These are phyloP conservation scores for Epichloe bromicola DNA, from an alignment of 2,329 filamentous ascomycete genomes.

Conservation along the genomic window DNA sequence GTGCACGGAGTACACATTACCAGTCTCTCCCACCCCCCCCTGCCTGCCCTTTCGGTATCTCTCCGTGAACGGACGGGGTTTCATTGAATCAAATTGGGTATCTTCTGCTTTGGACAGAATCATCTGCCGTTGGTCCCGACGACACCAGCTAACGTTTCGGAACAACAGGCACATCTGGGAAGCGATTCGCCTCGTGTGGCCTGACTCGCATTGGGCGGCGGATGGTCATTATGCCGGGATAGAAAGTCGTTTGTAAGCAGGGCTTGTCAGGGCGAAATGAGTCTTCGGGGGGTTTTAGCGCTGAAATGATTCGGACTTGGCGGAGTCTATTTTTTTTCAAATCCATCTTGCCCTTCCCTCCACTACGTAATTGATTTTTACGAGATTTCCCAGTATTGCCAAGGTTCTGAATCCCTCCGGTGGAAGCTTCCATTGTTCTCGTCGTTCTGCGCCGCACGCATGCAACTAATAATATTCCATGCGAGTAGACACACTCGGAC, in stretches of 20 bases:
- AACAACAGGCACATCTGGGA: constrained; percentile 75
- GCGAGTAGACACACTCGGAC: no score
- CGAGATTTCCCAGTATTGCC: no score
- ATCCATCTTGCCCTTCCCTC: neutral
- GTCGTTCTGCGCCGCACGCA: neutral
- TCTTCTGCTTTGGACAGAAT: neutral
- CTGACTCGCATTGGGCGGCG: constrained; percentile 72
- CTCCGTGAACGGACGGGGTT: neutral
- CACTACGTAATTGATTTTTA: no score
- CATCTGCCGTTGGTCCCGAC: neutral
- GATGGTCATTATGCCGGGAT: constrained; percentile 54
- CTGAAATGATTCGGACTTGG: neutral
- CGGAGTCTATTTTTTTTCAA: no score
- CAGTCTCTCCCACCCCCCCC: no score
- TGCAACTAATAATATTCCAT: neutral
- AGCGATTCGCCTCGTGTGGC: constrained; percentile 83
- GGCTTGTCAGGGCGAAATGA: neutral
- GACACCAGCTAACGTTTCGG: constrained; percentile 16
- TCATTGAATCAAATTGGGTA: neutral
- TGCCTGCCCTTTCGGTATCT: neutral
- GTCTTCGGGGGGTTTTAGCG: neutral
- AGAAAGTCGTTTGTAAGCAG: constrained; percentile 61
- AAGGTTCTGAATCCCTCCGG: no score
- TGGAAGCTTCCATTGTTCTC: no score
- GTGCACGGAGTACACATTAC: no score